A percentile compares a stretch with the other conserved stretches of the same genome.
These are phyloP conservation scores for Dalbergia cochinchinensis DNA, from an alignment of 306 rosid genomes.

Conservation along the genomic window DNA sequence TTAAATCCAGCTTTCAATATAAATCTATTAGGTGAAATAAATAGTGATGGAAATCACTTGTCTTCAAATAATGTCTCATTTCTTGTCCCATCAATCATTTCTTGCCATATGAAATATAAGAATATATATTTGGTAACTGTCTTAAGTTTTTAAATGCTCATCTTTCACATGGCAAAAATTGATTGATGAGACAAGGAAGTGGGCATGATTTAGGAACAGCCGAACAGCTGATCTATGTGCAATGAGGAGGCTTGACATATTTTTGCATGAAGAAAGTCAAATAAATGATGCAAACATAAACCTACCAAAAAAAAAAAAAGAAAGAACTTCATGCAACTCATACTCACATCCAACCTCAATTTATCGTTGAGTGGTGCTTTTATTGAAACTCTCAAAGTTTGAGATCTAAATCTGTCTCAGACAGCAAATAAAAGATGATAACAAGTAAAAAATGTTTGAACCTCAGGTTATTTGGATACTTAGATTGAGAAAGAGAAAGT, in stretches of 20 bases:
- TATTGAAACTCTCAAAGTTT: background rate
- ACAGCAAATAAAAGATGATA: conserved; percentile 10
- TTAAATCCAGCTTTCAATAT: background rate
- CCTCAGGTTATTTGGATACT: background rate
- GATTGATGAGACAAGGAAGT: too few species aligned
- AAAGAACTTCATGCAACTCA: conserved; percentile 9
- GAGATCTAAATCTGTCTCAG: conserved; percentile 35
- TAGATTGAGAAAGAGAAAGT: conserved; percentile 4
- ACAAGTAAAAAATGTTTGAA: conserved; percentile 3
- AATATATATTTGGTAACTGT: too few species aligned
- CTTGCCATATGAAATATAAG: too few species aligned
- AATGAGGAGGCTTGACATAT: too few species aligned
- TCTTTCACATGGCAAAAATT: too few species aligned
- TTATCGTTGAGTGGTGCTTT: conserved; percentile 3
- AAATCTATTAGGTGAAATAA: background rate
- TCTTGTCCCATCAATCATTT: too few species aligned
- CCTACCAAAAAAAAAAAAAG: background rate
- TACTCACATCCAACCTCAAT: conserved; percentile 18
- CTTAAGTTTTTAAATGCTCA: too few species aligned
- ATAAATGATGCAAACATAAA: background rate
- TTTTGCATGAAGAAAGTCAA: background rate
- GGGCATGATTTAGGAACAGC: too few species aligned
- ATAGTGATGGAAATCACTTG: too few species aligned
- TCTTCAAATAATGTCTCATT: too few species aligned
- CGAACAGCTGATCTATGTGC: too few species aligned